Evolutionary conservation across 2,329 filamentous ascomycete species (phyloP).

Genomic region (Penicillium sp.): DNA sequence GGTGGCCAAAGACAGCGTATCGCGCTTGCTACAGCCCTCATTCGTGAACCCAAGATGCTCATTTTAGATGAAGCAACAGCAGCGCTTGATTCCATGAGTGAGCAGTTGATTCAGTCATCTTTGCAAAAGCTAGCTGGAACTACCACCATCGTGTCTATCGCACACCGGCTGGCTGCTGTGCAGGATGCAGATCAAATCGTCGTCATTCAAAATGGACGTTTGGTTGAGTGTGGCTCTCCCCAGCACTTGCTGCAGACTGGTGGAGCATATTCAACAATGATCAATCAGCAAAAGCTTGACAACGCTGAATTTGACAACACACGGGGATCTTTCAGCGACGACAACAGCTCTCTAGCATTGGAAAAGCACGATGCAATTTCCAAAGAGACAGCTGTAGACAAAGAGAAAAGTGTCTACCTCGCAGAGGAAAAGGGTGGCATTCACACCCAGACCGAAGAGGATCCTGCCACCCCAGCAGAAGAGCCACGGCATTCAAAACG

Average conservation of each 20-base stretch:
- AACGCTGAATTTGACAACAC: neutral
- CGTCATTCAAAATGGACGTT: constrained; percentile 35
- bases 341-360: neutral
- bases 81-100: neutral
- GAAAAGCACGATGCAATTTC: neutral
- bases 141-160: constrained; percentile 39
- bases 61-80: neutral
- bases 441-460: neutral
- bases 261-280: neutral
- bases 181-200: constrained; percentile 42
- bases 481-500: neutral
- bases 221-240: constrained; percentile 29
- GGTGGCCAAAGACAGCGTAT: neutral
- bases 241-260: constrained; percentile 32
- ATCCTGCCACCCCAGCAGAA: neutral
- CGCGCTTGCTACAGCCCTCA: neutral
- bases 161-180: constrained; percentile 39
- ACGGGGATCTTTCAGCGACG: neutral
- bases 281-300: neutral
- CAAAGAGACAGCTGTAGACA: neutral
- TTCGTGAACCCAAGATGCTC: neutral
- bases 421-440: neutral
- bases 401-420: neutral
- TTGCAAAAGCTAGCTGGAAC: constrained; percentile 29
- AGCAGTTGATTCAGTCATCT: constrained; percentile 34